These are phyloP conservation scores for Ogataea zsoltii DNA, from an alignment of 805 yeast species.

Conservation along the genomic window DNA sequence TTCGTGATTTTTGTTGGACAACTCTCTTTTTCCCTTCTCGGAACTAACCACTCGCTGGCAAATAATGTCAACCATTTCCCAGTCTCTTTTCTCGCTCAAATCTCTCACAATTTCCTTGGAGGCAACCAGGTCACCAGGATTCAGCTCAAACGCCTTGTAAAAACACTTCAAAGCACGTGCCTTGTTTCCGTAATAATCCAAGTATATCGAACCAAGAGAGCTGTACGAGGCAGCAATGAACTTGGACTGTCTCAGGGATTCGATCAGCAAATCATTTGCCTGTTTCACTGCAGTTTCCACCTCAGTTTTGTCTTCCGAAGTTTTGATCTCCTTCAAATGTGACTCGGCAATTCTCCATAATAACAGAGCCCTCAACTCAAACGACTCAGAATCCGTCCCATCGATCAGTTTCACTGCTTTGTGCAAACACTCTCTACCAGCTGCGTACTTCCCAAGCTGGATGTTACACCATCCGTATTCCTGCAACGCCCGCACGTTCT, in stretches of 20 bases:
- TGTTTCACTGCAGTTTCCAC: conserved; percentile 34
- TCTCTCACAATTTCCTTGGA: conserved; percentile 71
- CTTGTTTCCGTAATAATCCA: conserved; percentile 55
- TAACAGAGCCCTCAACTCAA: conserved; percentile 57
- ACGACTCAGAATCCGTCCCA: conserved; percentile 53
- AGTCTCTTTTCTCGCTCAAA: conserved; percentile 67
- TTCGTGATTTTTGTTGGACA: conserved; percentile 34
- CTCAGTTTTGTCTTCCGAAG: conserved; percentile 23
- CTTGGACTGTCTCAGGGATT: conserved; percentile 62
- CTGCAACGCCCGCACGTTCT: conserved; percentile 57
- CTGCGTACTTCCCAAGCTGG: conserved; percentile 46
- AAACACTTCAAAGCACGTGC: conserved; percentile 82
- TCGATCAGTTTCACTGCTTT: conserved; percentile 42
- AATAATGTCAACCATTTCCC: conserved; percentile 81
- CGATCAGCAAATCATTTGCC: conserved; percentile 60
- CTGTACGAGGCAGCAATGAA: conserved; percentile 80
- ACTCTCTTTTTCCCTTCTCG: conserved; percentile 54
- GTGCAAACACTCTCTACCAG: conserved; percentile 54
- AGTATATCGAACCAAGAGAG: conserved; percentile 74
- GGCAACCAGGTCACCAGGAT: conserved; percentile 71
- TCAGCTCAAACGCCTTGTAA: conserved; percentile 85
- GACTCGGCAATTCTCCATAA: conserved; percentile 78
- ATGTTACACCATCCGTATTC: conserved; percentile 82
- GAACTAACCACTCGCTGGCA: conserved; percentile 66
- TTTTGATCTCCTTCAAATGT: conserved; percentile 39